These are phyloP conservation scores for Chaetomium olivaceum DNA, from an alignment of 2,329 filamentous ascomycete genomes.

Conservation along the genomic window DNA sequence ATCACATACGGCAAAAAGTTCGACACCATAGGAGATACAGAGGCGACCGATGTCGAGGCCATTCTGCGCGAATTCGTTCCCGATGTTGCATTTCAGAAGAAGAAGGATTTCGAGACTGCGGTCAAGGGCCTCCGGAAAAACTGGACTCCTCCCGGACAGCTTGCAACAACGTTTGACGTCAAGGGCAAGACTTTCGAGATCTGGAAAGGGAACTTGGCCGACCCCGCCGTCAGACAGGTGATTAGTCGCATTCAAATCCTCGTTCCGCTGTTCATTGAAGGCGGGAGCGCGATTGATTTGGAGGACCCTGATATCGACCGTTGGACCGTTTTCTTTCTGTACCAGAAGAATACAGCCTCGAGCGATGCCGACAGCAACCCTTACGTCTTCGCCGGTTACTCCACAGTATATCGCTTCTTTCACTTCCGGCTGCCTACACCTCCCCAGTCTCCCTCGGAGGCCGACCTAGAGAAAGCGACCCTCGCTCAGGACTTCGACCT, in stretches of 20 bases:
- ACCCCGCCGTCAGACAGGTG: constrained; percentile 68
- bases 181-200: constrained; percentile 73
- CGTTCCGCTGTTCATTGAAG: constrained; percentile 87
- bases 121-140: constrained; percentile 48
- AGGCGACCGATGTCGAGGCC: constrained; percentile 67
- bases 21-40: constrained; percentile 64
- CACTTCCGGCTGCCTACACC: constrained; percentile 53
- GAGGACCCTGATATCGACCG: constrained; percentile 74
- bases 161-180: constrained; percentile 63
- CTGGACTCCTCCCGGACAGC: constrained; percentile 73
- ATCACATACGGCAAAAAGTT: constrained; percentile 73
- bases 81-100: constrained; percentile 66
- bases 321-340: constrained; percentile 92
- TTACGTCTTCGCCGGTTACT: constrained; percentile 88
- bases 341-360: constrained; percentile 58
- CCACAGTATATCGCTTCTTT: constrained; percentile 88
- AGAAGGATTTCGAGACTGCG: constrained; percentile 61
- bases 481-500: constrained; percentile 52
- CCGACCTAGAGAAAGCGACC: constrained; percentile 43
- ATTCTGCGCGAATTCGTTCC: constrained; percentile 68
- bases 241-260: constrained; percentile 81
- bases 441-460: constrained; percentile 42
- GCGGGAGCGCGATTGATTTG: constrained; percentile 70
- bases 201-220: constrained; percentile 74
- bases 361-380: constrained; percentile 49